phyloP scores from a whole-genome alignment of 2,329 filamentous ascomycete species.

The Fusarium nanum region DNA sequence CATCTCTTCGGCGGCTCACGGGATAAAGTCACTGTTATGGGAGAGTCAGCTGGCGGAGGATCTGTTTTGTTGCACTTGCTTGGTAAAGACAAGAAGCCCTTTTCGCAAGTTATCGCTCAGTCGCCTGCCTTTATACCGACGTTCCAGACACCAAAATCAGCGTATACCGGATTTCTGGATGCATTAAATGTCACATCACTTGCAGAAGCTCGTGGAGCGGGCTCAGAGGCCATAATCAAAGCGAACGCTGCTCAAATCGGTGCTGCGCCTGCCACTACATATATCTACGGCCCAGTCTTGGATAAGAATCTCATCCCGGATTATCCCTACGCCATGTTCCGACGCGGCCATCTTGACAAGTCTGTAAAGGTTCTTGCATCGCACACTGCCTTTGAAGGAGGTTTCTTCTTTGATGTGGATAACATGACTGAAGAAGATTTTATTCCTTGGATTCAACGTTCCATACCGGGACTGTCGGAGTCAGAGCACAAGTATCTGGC shows the following conservation, averaged over 20 bases:
- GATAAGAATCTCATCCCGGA: background rate
- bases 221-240: background rate
- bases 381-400: background rate
- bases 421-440: background rate
- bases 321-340: background rate
- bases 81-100: background rate
- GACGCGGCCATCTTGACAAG: background rate
- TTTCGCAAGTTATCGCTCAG: constrained; percentile 1
- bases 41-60: background rate
- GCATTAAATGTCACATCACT: background rate
- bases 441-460: background rate
- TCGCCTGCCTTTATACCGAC: background rate
- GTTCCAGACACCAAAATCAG: background rate
- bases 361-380: constrained; percentile 7
- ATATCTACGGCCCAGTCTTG: background rate
- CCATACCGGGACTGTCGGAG: background rate
- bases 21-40: constrained; percentile 37
- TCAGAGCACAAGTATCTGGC: background rate
- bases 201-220: background rate
- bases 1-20: constrained; percentile 62
- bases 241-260: background rate
- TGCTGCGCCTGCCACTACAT: background rate
- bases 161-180: background rate
- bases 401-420: constrained; percentile 2
- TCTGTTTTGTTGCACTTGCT: constrained; percentile 50